Evolutionary conservation across 305 asterid species (phyloP), one percentile per base, ranked within the genome.

Genomic region (Euphrasia arctica): DNA sequence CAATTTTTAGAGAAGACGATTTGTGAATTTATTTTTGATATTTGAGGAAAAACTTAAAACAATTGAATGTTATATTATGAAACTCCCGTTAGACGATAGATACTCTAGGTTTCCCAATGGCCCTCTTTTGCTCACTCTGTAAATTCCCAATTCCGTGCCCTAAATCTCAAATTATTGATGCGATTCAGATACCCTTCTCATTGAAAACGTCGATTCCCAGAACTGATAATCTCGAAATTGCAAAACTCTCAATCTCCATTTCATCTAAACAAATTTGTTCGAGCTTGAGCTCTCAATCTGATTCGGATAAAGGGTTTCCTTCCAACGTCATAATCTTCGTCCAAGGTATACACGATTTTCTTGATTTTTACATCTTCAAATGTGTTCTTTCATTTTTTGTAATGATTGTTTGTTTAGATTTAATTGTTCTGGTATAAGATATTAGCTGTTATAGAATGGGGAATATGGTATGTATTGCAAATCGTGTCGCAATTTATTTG

Each of bases 241-340:
- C 66, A 9, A 76, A 62, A 64, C 0, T 31, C 34, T 60, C 79
- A 70, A 52, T 67, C 51, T 66, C 55, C 50, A 47, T 70, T 54
- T 66, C 64, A 58, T 64, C 58, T 15, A 65, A 52, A 62, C 7
- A 9, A 48, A n/a, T 32, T 68, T 9, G 77, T 70, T 67, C 70
- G 31, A 69, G 66, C 60, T 65, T 70, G 62, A 74, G 68, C 77
- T 72, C 79, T 69, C 67, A 74, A 18, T 58, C 18, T 54, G 79
- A 74, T 50, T 50, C 63, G 51, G 70, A 66, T 8, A 25, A 66
- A 7, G 75, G 9, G 34, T 56, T 55, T 67, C 31, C 75, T 28
- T 41, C 82, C 32, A 72, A 27, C n/a, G 63, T 60, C 45, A 63
- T 79, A 55, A 58, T 84, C 59, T 79, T 84, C 68, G 58, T 84